Evolutionary conservation across 1,284 basidiomycete genomes (phyloP).

Genomic region (Leccinum solheimii): DNA sequence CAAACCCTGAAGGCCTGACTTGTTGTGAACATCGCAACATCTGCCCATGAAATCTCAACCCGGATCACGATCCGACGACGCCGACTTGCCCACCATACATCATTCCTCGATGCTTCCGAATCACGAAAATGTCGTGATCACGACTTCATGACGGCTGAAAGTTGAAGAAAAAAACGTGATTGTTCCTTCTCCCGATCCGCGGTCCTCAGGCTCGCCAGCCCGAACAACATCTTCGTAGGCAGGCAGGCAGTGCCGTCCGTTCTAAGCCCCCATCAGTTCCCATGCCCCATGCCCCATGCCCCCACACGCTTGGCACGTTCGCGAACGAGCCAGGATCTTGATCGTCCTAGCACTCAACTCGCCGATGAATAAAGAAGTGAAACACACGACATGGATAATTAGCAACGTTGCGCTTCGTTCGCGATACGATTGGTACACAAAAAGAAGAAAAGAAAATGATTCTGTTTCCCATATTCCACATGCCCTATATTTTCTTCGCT

Average conservation of each 20-base stretch:
- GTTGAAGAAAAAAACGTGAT: not conserved
- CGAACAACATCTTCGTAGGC: too few relatives aligned
- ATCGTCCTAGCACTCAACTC: not conserved
- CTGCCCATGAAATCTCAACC: not conserved
- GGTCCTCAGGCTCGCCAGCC: not conserved
- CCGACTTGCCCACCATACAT: not conserved
- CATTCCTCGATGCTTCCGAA: not conserved
- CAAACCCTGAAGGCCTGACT: not conserved
- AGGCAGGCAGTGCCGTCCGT: not conserved
- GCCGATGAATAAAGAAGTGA: not conserved
- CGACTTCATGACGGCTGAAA: not conserved
- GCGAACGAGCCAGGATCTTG: not conserved
- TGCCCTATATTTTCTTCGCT: constrained; percentile 9
- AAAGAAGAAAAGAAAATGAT: not conserved
- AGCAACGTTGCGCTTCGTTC: not conserved
- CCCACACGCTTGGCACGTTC: not conserved
- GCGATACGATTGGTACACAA: not conserved
- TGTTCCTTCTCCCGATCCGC: not conserved
- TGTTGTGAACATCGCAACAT: not conserved
- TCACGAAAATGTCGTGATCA: not conserved
- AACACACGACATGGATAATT: not conserved
- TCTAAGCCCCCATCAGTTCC: not conserved
- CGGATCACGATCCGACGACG: not conserved
- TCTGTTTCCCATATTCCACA: constrained; percentile 23
- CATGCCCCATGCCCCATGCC: not conserved